Percentiles rank a stretch among this genome's conserved stretches.
Evolutionary conservation across 805 yeast genomes (phyloP).

Genomic region (Blastobotrys americana): DNA sequence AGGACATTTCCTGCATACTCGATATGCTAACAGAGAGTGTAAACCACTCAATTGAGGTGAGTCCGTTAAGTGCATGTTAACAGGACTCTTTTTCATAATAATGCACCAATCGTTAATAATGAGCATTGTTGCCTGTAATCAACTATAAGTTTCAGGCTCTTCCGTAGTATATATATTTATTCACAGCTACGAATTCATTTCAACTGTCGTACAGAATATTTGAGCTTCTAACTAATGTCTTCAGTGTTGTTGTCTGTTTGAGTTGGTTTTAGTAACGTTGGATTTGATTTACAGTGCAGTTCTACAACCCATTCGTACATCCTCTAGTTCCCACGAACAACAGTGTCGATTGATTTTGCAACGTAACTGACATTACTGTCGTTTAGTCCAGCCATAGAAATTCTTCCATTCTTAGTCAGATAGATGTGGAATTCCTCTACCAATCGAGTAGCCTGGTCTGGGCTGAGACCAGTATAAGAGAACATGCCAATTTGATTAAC

Average conservation of each 20-base stretch:
- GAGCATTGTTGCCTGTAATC: not conserved
- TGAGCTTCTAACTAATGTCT: not conserved
- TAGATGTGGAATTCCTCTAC: conserved; percentile 77
- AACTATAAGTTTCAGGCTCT: not conserved
- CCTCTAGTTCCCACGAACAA: conserved; percentile 26
- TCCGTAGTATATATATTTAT: too few species aligned
- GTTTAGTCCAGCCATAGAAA: conserved; percentile 90
- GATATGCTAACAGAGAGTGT: conserved; percentile 15
- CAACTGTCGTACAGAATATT: not conserved
- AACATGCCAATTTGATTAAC: conserved; percentile 93
- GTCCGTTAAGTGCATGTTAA: conserved; percentile 1
- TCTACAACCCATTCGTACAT: not conserved
- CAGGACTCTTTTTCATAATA: not conserved
- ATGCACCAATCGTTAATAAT: not conserved
- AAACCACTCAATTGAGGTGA: not conserved
- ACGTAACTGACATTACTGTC: conserved; percentile 68
- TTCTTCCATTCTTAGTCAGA: conserved; percentile 76
- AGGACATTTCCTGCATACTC: conserved; percentile 23
- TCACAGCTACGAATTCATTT: too few species aligned
- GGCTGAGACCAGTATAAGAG: conserved; percentile 80
- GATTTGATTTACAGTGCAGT: not conserved
- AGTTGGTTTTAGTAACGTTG: not conserved
- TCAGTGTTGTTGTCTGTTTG: not conserved
- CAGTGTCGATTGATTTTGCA: conserved; percentile 76
- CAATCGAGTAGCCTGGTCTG: conserved; percentile 68